A percentile compares a stretch with the other conserved stretches of the same genome.
These are phyloP conservation scores for Coemansia furcata DNA, from an alignment of 192 early-diverging fungal species.

Conservation along the genomic window DNA sequence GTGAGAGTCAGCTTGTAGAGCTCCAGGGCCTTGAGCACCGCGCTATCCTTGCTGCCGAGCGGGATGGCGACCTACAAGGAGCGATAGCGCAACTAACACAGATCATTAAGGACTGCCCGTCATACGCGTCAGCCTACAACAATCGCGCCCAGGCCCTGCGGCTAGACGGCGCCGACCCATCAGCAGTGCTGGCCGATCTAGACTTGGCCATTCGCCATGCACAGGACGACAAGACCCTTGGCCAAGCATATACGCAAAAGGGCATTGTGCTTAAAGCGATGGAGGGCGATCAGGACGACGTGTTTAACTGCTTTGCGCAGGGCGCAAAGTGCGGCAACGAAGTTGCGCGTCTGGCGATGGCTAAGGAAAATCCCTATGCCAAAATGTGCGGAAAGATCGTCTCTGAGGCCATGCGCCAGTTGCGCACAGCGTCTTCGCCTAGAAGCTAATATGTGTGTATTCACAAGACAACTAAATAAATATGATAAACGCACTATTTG, in stretches of 20 bases:
- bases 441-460: background rate
- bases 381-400: constrained; percentile 66
- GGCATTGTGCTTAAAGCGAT: constrained; percentile 51
- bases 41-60: constrained; percentile 44
- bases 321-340: constrained; percentile 65
- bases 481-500: constrained; percentile 7
- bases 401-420: constrained; percentile 55
- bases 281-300: constrained; percentile 52
- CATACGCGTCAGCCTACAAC: constrained; percentile 66
- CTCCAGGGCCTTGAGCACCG: constrained; percentile 21
- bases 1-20: background rate
- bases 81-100: constrained; percentile 38
- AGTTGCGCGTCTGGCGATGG: constrained; percentile 53
- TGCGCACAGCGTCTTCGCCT: constrained; percentile 18
- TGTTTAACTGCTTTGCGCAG: constrained; percentile 57
- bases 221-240: constrained; percentile 25
- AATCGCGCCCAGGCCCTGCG: constrained; percentile 56
- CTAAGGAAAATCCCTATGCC: constrained; percentile 70
- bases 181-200: constrained; percentile 52
- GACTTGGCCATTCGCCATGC: constrained; percentile 58
- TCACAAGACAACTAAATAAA: background rate
- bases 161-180: constrained; percentile 24
- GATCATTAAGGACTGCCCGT: constrained; percentile 45
- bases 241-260: constrained; percentile 65
- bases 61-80: constrained; percentile 17